Evolutionary conservation across 2,329 filamentous ascomycete species (phyloP).

Genomic region (Nothomitra cinnamomea): DNA sequence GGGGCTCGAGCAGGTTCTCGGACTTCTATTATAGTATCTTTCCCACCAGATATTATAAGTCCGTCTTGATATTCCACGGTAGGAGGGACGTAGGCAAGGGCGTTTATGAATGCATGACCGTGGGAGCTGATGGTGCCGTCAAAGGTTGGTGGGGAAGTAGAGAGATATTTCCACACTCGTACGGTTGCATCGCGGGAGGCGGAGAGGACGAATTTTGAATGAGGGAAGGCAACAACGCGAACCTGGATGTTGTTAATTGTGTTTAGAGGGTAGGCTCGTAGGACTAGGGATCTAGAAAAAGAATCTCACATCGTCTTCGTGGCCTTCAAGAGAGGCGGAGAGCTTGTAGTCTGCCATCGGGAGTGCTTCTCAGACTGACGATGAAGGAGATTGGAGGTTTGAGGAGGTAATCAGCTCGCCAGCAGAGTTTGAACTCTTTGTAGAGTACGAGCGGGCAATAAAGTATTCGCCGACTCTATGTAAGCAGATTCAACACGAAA

Average conservation of each 20-base stretch:
- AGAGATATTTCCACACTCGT: slow-evolving; percentile 61
- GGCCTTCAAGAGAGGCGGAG: slow-evolving; percentile 73
- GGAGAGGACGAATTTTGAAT: slow-evolving; percentile 55
- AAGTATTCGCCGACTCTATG: no score
- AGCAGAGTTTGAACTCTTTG: no score
- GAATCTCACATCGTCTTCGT: slow-evolving; percentile 76
- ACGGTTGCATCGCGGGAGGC: slow-evolving; percentile 87
- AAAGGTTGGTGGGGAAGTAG: slow-evolving; percentile 49
- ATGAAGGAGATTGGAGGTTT: no score
- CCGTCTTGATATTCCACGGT: slow-evolving; percentile 55
- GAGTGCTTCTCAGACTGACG: not conserved
- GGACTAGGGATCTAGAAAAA: not conserved
- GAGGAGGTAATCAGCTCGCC: no score
- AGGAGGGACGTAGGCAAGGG: slow-evolving; percentile 58
- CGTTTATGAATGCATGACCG: slow-evolving; percentile 75
- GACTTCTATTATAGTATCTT: slow-evolving; percentile 86
- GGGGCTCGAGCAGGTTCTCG: slow-evolving; percentile 50
- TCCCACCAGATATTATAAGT: slow-evolving; percentile 71
- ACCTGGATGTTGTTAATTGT: slow-evolving; percentile 61
- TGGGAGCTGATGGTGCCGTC: slow-evolving; percentile 65
- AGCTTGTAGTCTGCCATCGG: slow-evolving; percentile 76
- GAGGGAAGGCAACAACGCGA: slow-evolving; percentile 66
- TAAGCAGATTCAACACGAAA: no score
- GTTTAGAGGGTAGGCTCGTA: slow-evolving; percentile 2
- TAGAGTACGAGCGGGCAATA: no score